A percentile compares a stretch with the other conserved stretches of the same genome.
Conservation (phyloP, 495 filamentous ascomycete species). For the Annulohypoxylon moriforme region DNA sequence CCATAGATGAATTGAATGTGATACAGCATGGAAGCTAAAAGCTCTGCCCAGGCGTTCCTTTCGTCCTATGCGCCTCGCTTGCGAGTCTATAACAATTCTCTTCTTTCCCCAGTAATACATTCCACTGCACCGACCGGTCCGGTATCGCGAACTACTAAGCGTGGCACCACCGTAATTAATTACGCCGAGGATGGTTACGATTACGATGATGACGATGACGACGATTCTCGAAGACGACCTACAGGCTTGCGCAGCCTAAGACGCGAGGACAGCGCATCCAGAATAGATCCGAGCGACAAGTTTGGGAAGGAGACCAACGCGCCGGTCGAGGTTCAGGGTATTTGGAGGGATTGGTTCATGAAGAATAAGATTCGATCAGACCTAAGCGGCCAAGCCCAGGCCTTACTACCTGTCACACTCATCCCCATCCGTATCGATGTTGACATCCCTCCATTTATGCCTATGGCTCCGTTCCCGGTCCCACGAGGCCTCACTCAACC, state of each 20-base stretch:
- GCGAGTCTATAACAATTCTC: conserved; percentile 90
- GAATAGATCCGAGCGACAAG: conserved; percentile 73
- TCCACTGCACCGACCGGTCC: conserved; percentile 71
- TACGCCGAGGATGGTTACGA: conserved; percentile 97
- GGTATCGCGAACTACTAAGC: conserved; percentile 88
- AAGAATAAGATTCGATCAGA: conserved; percentile 75
- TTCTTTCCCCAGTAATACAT: conserved; percentile 88
- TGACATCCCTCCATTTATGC: conserved; percentile 83
- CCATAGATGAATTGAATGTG: conserved; percentile 21
- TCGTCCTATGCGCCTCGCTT: conserved; percentile 93
- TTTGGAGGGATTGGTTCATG: conserved; percentile 95
- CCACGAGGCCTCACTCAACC: conserved; percentile 66
- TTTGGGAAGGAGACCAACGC: conserved; percentile 83
- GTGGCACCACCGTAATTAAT: conserved; percentile 94
- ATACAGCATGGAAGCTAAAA: conserved; percentile 56
- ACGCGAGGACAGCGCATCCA: conserved; percentile 74
- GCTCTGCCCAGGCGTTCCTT: conserved; percentile 81
- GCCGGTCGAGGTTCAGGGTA: conserved; percentile 86
- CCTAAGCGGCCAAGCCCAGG: conserved; percentile 82
- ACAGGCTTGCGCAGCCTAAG: conserved; percentile 86
- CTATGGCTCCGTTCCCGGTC: conserved; percentile 75
- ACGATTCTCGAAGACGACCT: conserved; percentile 76
- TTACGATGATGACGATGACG: conserved; percentile 93
- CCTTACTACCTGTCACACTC: conserved; percentile 84
- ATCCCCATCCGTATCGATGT: conserved; percentile 97